Conservation (phyloP, 1,139 yeast species). For the Trichomonascaceae sp. region DNA sequence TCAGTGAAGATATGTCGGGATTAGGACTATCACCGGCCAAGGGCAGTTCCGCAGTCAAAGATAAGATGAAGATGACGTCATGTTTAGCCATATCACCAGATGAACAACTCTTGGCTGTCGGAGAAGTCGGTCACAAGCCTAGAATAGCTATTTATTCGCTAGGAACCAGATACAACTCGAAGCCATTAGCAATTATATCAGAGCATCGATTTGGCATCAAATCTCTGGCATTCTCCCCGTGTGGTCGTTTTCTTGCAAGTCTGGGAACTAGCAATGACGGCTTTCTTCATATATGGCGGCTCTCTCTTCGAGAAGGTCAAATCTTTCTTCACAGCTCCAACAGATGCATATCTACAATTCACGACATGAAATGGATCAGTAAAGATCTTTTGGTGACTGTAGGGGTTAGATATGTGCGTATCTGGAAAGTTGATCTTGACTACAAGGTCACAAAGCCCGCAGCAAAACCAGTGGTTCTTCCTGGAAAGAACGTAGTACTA, state of each 20-base stretch:
- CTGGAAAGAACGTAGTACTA: slow-evolving; percentile 54
- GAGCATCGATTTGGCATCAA: slow-evolving; percentile 64
- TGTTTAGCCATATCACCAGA: slow-evolving; percentile 54
- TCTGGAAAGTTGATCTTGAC: slow-evolving; percentile 44
- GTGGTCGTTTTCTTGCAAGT: slow-evolving; percentile 50
- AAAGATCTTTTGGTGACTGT: slow-evolving; percentile 41
- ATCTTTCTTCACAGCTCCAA: slow-evolving; percentile 41
- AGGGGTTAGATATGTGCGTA: slow-evolving; percentile 54
- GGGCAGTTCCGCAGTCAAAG: slow-evolving; percentile 26
- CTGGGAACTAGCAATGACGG: slow-evolving; percentile 64
- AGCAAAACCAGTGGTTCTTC: slow-evolving; percentile 36
- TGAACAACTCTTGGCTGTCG: slow-evolving; percentile 50
- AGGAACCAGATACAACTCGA: slow-evolving; percentile 39
- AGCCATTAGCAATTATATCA: slow-evolving; percentile 48
- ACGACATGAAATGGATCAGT: slow-evolving; percentile 53
- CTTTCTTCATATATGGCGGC: slow-evolving; percentile 53
- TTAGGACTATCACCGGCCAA: slow-evolving; percentile 5
- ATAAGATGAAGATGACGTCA: slow-evolving; percentile 47
- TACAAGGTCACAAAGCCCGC: slow-evolving; percentile 1
- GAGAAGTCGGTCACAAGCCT: slow-evolving; percentile 64
- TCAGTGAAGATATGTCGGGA: slow-evolving; percentile 2
- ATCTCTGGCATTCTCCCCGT: slow-evolving; percentile 50
- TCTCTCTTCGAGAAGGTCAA: slow-evolving; percentile 26
- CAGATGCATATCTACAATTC: slow-evolving; percentile 53
- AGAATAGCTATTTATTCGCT: slow-evolving; percentile 54